These are phyloP conservation scores for Talaromyces sp. DNA, from an alignment of 2,329 filamentous ascomycete species.

Conservation along the genomic window DNA sequence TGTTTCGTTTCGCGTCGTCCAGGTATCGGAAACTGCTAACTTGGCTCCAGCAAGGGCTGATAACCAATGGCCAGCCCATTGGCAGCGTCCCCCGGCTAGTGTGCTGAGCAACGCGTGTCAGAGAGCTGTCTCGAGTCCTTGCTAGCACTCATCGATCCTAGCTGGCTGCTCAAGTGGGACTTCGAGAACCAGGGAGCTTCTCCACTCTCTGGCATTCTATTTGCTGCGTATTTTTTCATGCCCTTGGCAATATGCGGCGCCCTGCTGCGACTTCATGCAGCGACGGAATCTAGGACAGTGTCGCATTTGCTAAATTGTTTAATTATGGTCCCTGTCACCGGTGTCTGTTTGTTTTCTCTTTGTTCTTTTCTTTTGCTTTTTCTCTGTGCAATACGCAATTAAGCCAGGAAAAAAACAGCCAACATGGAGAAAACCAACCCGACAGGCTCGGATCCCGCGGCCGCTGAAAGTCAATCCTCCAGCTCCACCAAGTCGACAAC, in stretches of 20 bases:
- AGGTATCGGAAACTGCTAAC: not conserved
- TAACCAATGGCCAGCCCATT: not conserved
- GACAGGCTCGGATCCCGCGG: not conserved
- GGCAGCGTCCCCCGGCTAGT: not conserved
- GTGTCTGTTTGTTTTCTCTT: not conserved
- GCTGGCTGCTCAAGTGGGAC: not conserved
- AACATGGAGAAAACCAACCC: slow-evolving; percentile 6
- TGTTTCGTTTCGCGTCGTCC: not conserved
- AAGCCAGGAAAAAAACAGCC: not conserved
- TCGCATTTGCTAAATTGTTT: not conserved
- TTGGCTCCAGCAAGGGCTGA: not conserved
- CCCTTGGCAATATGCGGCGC: not conserved
- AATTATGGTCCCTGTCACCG: not conserved
- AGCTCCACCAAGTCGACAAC: not conserved
- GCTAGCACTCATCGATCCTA: not conserved
- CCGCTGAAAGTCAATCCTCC: slow-evolving; percentile 3
- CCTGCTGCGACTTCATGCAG: not conserved
- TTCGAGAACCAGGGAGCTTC: not conserved
- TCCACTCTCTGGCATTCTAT: not conserved
- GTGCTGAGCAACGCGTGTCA: not conserved
- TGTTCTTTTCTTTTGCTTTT: not conserved
- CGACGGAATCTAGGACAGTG: not conserved
- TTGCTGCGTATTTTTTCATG: not conserved
- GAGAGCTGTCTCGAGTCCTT: not conserved
- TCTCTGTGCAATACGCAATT: not conserved